Evolutionary conservation across 1,284 basidiomycete species (phyloP), one percentile per base, ranked within the genome.

Genomic region (Apiotrichum veenhuisii): DNA sequence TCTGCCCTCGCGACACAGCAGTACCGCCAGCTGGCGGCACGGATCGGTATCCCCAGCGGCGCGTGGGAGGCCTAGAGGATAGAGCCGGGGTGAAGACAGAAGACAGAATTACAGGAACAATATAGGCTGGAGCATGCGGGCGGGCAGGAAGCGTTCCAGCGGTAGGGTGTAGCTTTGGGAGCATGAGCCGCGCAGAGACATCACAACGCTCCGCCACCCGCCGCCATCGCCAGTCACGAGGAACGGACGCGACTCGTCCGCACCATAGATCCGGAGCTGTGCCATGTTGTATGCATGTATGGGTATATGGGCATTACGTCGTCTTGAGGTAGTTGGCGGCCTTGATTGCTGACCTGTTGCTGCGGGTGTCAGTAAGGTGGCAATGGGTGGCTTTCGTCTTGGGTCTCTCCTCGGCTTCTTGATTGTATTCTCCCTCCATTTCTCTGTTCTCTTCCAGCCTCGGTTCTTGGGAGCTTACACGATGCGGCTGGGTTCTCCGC

Each of bases 11-110:
- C 87, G 50, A 80, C 84, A 17, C 77, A 85, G 61, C 89, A 91
- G 58, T 87, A 91, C 52, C 81, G 88, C 55, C 84, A 87, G 68
- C 78, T 95, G 44, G 91, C 90, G 43, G 90, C 88, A 15, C 81
- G 90, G 61, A 94, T 95, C 60, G 75, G 77, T 10, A 76, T 77
- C 47, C 71, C 68, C 9, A 64, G 68, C 11, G 65, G 70, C 5
- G 52, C 59, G 7, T 72, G 70, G 67, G 42, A 62, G 49, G 55
- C 46, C 10, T 55, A 43, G 11, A 25, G 8, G 7, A 12, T 30
- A 30, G 12, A 30, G 30, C 30, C 12, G 30, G 30, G 30, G n/a
- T n/a, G n/a, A n/a, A n/a, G n/a, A 30, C 30, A 30, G 30, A 30
- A 12, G 7, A 30, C n/a, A n/a, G n/a, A n/a, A n/a, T n/a, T n/a